Percentiles rank a stretch among this genome's conserved stretches.
These are phyloP conservation scores for Lactarius trivialis DNA, from an alignment of 768 basidiomycete species.

Conservation along the genomic window DNA sequence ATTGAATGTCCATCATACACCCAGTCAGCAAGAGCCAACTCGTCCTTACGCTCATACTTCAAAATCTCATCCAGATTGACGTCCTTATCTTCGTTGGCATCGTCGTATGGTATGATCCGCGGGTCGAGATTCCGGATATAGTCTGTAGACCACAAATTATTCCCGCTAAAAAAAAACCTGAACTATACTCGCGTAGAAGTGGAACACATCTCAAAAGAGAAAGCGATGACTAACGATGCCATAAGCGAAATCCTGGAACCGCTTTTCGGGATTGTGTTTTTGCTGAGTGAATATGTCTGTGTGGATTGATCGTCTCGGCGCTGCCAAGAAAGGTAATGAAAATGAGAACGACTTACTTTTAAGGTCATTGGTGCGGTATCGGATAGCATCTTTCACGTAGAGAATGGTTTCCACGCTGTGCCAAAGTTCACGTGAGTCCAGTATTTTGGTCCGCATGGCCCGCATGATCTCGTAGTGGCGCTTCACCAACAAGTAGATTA, in stretches of 20 bases:
- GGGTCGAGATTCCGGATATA: neutral
- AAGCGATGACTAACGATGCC: constrained; percentile 20
- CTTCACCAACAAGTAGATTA: constrained; percentile 20
- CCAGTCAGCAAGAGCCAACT: constrained; percentile 3
- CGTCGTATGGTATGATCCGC: neutral
- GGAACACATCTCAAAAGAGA: neutral
- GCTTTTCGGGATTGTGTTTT: constrained; percentile 19
- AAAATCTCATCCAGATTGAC: constrained; percentile 7
- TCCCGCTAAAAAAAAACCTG: neutral
- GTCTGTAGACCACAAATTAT: neutral
- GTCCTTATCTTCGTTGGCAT: constrained; percentile 9
- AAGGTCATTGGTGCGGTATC: constrained; percentile 5
- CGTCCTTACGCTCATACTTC: neutral
- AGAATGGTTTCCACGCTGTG: neutral
- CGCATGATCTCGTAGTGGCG: constrained; percentile 23
- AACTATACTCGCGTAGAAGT: constrained; percentile 7
- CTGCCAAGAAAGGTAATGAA: no score
- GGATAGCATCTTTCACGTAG: neutral
- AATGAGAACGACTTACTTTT: neutral
- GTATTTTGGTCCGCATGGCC: constrained; percentile 3
- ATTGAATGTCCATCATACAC: constrained; percentile 15
- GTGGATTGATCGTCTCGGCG: neutral
- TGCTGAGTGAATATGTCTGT: constrained; percentile 24
- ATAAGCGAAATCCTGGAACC: constrained; percentile 24
- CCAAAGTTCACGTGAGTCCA: constrained; percentile 7